Percentiles rank a stretch among this genome's conserved stretches.
Conservation (phyloP, 2,329 filamentous ascomycete genomes). For the Colletotrichum sp. region DNA sequence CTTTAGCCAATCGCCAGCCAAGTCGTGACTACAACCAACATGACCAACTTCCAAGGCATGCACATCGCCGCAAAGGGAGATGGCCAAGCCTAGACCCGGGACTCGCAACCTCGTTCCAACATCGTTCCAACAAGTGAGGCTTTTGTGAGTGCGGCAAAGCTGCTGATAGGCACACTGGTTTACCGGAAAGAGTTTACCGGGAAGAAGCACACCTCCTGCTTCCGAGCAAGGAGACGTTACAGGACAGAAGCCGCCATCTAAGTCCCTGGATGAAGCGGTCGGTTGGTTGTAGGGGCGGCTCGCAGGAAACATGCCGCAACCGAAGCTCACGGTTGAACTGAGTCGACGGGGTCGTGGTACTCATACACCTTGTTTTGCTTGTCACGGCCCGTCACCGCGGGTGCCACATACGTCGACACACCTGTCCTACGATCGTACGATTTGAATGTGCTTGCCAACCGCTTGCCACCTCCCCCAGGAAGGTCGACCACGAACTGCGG, state of each 20-base stretch:
- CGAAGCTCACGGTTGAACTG: background rate
- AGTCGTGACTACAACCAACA: background rate
- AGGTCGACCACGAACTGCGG: conserved; percentile 69
- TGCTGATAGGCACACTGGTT: background rate
- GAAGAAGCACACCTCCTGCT: background rate
- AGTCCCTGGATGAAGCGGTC: background rate
- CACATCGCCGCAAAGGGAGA: background rate
- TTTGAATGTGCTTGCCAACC: conserved; percentile 57
- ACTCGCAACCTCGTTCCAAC: background rate
- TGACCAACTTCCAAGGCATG: background rate
- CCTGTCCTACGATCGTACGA: conserved; percentile 60
- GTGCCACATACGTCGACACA: conserved; percentile 60
- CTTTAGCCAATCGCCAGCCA: background rate
- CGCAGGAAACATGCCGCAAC: background rate
- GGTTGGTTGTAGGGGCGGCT: background rate
- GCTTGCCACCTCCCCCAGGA: conserved; percentile 68
- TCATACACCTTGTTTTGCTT: conserved; percentile 55
- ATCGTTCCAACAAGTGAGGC: background rate
- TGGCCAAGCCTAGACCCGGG: background rate
- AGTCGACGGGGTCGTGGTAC: conserved; percentile 60
- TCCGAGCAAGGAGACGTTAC: background rate
- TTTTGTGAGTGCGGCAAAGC: background rate
- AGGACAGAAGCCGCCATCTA: background rate
- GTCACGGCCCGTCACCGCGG: conserved; percentile 52
- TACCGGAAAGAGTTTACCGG: background rate